A percentile compares a stretch with the other conserved stretches of the same genome.
Evolutionary conservation across 768 basidiomycete genomes (phyloP).

Genomic region (Serendipita indica): DNA sequence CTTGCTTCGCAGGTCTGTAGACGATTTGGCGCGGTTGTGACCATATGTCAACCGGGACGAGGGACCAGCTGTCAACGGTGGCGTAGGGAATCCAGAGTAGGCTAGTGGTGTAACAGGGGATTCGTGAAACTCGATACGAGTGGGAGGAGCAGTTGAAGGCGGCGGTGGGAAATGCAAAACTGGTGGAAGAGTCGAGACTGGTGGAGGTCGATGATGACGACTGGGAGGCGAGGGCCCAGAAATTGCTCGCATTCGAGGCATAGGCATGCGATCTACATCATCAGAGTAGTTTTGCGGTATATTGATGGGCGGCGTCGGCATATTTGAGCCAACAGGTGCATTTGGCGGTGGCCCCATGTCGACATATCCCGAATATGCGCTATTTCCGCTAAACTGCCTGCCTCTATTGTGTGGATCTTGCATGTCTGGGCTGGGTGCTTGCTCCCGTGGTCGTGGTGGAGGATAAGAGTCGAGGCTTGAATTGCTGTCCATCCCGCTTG

Average conservation of each 20-base stretch:
- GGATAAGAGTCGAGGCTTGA: too few relatives aligned
- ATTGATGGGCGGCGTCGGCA: neutral
- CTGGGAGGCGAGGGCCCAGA: neutral
- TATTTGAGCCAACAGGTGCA: too few relatives aligned
- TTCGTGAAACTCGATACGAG: neutral
- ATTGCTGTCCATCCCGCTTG: too few relatives aligned
- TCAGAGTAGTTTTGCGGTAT: too few relatives aligned
- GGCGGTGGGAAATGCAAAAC: neutral
- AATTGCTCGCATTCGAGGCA: neutral
- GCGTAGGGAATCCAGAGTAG: neutral
- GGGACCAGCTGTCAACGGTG: neutral
- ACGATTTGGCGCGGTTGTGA: neutral
- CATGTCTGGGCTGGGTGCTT: too few relatives aligned
- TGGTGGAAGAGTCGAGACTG: neutral
- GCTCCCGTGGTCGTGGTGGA: too few relatives aligned
- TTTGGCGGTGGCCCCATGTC: too few relatives aligned
- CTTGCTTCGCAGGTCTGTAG: neutral
- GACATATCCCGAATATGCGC: too few relatives aligned
- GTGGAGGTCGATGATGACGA: neutral
- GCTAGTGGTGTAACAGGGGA: neutral
- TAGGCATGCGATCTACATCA: too few relatives aligned
- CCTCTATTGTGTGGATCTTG: too few relatives aligned
- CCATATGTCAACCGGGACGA: neutral
- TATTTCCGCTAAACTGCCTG: too few relatives aligned
- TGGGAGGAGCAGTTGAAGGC: neutral